Base-by-base conservation (phyloP, 306 rosid genomes). In the Geum urbanum region DNA sequence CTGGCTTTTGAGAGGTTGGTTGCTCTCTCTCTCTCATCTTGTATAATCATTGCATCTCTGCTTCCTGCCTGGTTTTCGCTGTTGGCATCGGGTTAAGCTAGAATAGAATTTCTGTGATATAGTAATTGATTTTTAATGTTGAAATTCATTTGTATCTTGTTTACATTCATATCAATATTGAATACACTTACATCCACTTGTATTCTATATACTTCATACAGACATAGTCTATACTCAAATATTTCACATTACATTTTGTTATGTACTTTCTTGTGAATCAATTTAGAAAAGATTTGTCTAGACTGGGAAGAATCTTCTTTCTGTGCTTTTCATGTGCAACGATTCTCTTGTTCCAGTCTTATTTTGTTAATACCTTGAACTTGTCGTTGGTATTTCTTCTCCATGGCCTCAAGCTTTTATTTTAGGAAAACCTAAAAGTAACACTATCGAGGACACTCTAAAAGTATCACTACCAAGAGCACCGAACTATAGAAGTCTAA, bases 131-230 rank as follows among this genome's bases (percentile, higher is more conserved):
- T 71, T 76, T 66, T 78, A 75, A 74, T 72, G 73, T 76, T 74
- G 76, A 70, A 44, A 59, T 66, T 64, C 70, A 58, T 60, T 69
- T 76, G 56, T 76, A 69, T 65, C 58, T 35, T 53, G 5, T 53
- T 50, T 45, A 40, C 53, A 48, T 12, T 24, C 65, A 56, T 71
- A n/a, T 74, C 32, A 80, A 69, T 73, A 63, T 74, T 74, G 74
- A 72, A 78, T 73, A 77, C 73, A 79, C 80, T 80, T 74, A 79
- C 83, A 75, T 27, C 75, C 63, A 64, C 76, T 73, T 87, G 86
- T 81, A 87, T 77, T 79, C 73, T 71, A 64, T 70, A 56, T 40
- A 14, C 54, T 56, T 11, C 4, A 32, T 32, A 2, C 10, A 43
- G 46, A 71, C 27, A 24, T 24, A 24, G 75, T 48, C 62, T 8